These are phyloP conservation scores for Podospora pseudopauciseta DNA, from an alignment of 495 filamentous ascomycete species.

Conservation along the genomic window DNA sequence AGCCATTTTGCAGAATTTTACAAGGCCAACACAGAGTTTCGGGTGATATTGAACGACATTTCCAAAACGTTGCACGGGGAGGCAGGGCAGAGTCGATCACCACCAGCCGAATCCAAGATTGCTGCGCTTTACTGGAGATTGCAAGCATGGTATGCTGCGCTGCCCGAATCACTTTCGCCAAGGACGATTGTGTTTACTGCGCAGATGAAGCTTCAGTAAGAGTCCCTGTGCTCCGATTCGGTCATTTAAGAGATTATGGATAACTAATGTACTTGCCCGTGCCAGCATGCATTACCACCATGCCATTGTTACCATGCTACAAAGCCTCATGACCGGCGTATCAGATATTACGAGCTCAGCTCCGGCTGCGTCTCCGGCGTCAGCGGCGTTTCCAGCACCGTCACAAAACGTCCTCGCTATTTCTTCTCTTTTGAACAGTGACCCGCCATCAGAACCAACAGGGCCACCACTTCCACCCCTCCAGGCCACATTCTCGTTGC, in stretches of 20 bases:
- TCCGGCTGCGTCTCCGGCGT: not conserved
- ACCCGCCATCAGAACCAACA: not conserved
- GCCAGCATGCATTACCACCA: conserved; percentile 25
- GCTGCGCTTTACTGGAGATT: conserved; percentile 30
- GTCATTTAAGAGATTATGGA: not conserved
- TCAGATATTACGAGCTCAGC: not conserved
- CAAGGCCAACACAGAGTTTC: conserved; percentile 33
- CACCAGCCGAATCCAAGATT: conserved; percentile 16
- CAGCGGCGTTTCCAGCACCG: not conserved
- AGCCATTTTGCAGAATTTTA: conserved; percentile 21
- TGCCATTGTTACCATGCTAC: conserved; percentile 23
- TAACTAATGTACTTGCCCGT: not conserved
- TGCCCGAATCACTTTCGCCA: conserved; percentile 33
- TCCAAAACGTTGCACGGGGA: conserved; percentile 11
- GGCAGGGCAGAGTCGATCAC: not conserved
- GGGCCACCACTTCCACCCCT: not conserved
- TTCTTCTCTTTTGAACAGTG: conserved; percentile 6
- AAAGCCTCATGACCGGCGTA: conserved; percentile 19
- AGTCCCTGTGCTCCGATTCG: not conserved
- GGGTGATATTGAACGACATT: conserved; percentile 31
- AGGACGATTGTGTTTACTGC: conserved; percentile 33
- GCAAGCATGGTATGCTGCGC: conserved; percentile 24
- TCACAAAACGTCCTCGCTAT: not conserved
- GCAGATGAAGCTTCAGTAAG: conserved; percentile 35
- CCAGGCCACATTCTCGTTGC: conserved; percentile 15